These are phyloP conservation scores for Psidium friedrichsthalianum DNA, from an alignment of 345 rosid species.

Conservation along the genomic window DNA sequence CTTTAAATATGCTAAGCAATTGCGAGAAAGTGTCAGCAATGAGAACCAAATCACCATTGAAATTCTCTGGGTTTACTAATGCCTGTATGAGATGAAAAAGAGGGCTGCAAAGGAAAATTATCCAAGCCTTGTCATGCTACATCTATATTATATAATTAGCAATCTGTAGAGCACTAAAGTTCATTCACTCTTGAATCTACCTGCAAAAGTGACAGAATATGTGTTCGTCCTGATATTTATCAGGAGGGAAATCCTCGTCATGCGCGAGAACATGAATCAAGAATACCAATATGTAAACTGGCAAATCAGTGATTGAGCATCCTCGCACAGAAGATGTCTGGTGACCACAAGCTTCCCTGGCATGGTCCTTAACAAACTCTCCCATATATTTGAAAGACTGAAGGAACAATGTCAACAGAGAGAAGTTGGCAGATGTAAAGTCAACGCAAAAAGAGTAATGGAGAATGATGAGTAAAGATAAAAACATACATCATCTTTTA, in stretches of 20 bases:
- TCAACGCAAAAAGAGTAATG: neutral
- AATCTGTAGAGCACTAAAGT: neutral
- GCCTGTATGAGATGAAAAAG: constrained; percentile 44
- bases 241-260: constrained; percentile 52
- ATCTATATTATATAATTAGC: neutral
- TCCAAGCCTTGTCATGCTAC: neutral
- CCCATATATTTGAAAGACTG: constrained; percentile 62
- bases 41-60: constrained; percentile 29
- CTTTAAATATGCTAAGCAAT: constrained; percentile 52
- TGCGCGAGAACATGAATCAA: constrained; percentile 84
- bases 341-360: constrained; percentile 33
- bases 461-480: constrained; percentile 3
- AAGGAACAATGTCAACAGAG: constrained; percentile 10
- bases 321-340: constrained; percentile 30
- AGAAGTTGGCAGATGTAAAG: neutral
- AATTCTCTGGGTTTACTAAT: constrained; percentile 27
- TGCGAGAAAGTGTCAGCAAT: constrained; percentile 31
- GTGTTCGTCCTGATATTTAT: constrained; percentile 60
- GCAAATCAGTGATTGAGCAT: constrained; percentile 42
- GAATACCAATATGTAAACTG: constrained; percentile 64
- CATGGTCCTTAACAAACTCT: constrained; percentile 53
- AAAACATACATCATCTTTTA: constrained; percentile 50
- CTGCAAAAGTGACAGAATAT: constrained; percentile 51
- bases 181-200: constrained; percentile 14
- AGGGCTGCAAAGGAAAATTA: constrained; percentile 49